Base-by-base conservation (phyloP, 1,284 basidiomycete genomes). In the Polyporus tsugae region DNA sequence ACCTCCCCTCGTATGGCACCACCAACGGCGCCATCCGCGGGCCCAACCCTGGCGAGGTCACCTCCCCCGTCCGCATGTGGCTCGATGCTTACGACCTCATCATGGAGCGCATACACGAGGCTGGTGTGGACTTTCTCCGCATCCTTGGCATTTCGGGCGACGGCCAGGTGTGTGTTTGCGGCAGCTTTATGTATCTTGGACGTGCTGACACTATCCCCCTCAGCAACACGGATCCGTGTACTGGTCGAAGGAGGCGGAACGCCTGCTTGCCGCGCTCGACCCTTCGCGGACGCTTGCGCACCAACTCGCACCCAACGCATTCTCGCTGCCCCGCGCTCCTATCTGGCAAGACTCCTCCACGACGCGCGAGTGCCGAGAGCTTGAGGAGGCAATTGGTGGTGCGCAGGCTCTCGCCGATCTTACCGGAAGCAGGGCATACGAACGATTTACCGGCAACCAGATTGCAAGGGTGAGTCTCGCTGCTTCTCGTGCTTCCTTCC, bases 281-380 rank as follows among this genome's bases (percentile, higher is more conserved):
- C 72, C 90, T 1, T 72, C 75, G 1, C 79, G 85, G 64, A 76
- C 86, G 0, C 83, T 96, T 4, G 79, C 82, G 11, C 83, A 76
- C 10, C 90, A 91, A 74, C 80, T 92, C 53, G 80, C 81, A 19
- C 88, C 88, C 0, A 74, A 75, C 7, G 92, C 93, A 0, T 96
- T 97, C 79, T 91, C 94, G 4, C 81, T 90, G 22, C 82, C 83
- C 2, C 85, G 87, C 69, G 88, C 93, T 0, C 95, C 95, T 17
- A 97, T 96, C 77, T 97, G 95, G 95, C 95, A 97, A 80, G 95
- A 97, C 80, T 95, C 93, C 0, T 95, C 94, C 0, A 97, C 95
- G 0, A 89, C 87, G 0, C 78, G 81, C 41, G 94, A 96, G 73
- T 97, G 95, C 75, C 82, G 82, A 60, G 86, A 85, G 62, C 82